Conservation (phyloP, 2,329 filamentous ascomycete species). For the Hysterium pulicare region DNA sequence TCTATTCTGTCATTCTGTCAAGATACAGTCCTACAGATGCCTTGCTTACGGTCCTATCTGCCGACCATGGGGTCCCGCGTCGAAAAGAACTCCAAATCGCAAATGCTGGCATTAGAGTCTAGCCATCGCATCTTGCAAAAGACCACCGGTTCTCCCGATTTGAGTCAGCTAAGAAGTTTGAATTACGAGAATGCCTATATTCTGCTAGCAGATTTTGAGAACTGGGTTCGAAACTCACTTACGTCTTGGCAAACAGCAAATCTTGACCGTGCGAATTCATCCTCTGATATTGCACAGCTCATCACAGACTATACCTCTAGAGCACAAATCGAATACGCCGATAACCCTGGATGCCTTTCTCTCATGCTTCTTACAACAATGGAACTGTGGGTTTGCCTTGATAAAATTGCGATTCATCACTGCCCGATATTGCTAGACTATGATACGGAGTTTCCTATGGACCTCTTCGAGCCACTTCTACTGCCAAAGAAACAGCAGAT, state of each 20-base stretch:
- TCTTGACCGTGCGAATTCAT: slow-evolving; percentile 19
- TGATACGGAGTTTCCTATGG: slow-evolving; percentile 41
- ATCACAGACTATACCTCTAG: slow-evolving; percentile 16
- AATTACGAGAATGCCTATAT: slow-evolving; percentile 12
- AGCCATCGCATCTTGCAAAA: neutral
- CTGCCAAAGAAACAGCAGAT: slow-evolving; percentile 47
- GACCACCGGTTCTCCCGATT: slow-evolving; percentile 1
- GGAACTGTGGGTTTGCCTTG: slow-evolving; percentile 59
- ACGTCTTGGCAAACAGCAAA: slow-evolving; percentile 37
- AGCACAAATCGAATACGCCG: slow-evolving; percentile 30
- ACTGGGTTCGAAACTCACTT: slow-evolving; percentile 47
- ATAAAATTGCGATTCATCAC: slow-evolving; percentile 43
- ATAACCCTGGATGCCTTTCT: slow-evolving; percentile 48
- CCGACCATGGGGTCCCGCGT: too few species aligned
- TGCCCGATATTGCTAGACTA: slow-evolving; percentile 49
- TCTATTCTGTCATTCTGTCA: too few species aligned
- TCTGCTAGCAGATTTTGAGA: slow-evolving; percentile 45
- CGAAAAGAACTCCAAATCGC: slow-evolving; percentile 3
- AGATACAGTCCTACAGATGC: neutral
- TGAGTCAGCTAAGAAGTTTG: slow-evolving; percentile 10
- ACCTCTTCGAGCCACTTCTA: slow-evolving; percentile 44
- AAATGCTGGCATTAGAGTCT: neutral
- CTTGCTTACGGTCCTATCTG: too few species aligned
- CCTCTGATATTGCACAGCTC: slow-evolving; percentile 12
- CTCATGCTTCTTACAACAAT: slow-evolving; percentile 55